Evolutionary conservation across 202 grass and related monocot species (phyloP).

Genomic region (Setaria italica): DNA sequence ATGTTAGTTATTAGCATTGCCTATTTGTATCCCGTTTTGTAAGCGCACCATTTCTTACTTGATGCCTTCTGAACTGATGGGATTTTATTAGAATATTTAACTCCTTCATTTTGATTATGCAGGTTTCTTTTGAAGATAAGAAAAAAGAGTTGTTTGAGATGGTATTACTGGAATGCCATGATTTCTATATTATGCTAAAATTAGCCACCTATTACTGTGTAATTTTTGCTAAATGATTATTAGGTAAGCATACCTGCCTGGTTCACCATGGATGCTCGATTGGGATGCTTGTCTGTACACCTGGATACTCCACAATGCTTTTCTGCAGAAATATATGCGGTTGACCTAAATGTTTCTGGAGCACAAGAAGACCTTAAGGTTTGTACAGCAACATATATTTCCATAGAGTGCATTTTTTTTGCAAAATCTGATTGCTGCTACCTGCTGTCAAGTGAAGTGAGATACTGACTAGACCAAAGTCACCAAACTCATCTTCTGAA

Average conservation of each 20-base stretch:
- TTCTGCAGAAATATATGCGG: constrained; percentile 94
- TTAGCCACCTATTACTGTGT: background rate
- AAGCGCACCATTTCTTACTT: constrained; percentile 11
- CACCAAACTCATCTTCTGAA: constrained; percentile 34
- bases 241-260: constrained; percentile 98
- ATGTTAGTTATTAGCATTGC: constrained; percentile 29
- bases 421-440: constrained; percentile 24
- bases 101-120: constrained; percentile 48
- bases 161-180: constrained; percentile 54
- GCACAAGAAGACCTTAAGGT: constrained; percentile 95
- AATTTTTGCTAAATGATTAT: constrained; percentile 47
- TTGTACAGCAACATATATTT: constrained; percentile 26
- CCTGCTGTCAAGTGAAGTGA: constrained; percentile 9
- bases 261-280: constrained; percentile 92
- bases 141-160: constrained; percentile 99
- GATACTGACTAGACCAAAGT: constrained; percentile 1
- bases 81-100: constrained; percentile 48
- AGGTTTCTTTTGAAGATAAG: constrained; percentile 97
- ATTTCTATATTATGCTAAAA: constrained; percentile 35
- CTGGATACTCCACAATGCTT: constrained; percentile 97
- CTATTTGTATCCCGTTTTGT: constrained; percentile 24
- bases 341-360: constrained; percentile 80
- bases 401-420: constrained; percentile 7
- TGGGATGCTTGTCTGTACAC: constrained; percentile 84
- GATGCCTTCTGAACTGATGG: constrained; percentile 41